Evolutionary conservation across 352 stramenopile species (phyloP), one percentile per base, ranked within the genome.

Genomic region (Pythium phragmiticola): DNA sequence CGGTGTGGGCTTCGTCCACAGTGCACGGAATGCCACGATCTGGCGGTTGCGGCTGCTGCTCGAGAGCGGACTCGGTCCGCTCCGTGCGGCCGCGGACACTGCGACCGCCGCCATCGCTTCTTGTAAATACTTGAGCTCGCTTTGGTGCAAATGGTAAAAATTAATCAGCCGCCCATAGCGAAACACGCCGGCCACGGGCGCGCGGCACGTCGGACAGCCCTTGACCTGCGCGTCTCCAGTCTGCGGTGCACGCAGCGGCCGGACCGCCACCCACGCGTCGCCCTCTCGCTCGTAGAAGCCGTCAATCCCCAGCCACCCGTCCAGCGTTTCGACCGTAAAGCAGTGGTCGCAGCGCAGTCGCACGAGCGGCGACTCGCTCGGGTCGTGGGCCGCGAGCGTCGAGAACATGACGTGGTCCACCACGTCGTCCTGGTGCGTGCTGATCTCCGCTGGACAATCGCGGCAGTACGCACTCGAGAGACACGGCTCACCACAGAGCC

Each of bases 401-500:
- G 76, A 66, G 28, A 90, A 81, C 23, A 84, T 65, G 53, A 93
- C 74, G 51, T 94, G 54, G 52, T 93, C 87, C 2, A 78, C 84
- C n/a, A 85, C 58, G 5, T 74, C 45, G 28, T 85, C 57, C 16
- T 71, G 65, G 7, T 77, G 60, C 11, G 72, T 58, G 7, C 7
- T 12, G 7, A 74, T 57, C 26, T 65, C 43, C 14, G 74, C 37
- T 14, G 48, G 75, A 69, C 85, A 94, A 9, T 75, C 58, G n/a
- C 82, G 69, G 63, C 87, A 95, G 41, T 77, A 84, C 16, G 70
- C 49, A 33, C 56, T 63, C n/a, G 71, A 56, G 6, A 76, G 81
- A 52, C 87, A 95, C n/a, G 67, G 33, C 72, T 93, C 84, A 14
- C 87, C 87, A 63, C 87, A 95, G 7, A 95, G 62, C 26, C 76